Base-by-base conservation (phyloP, 148 eudicot species). In the Rheum nobile region DNA sequence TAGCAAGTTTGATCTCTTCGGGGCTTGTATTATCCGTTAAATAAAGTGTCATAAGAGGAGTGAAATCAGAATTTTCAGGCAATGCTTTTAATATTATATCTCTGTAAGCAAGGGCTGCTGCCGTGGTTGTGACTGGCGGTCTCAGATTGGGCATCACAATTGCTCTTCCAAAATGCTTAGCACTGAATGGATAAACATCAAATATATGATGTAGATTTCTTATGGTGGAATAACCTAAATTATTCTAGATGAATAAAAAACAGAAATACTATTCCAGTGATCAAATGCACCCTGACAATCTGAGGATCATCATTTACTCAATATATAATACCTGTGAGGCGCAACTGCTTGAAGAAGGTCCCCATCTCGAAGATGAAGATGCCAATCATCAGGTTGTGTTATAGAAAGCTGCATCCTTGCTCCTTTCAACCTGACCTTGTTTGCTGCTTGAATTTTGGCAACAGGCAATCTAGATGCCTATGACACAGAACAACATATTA, bases 341-440 rank as follows among this genome's bases (percentile, higher is more conserved):
- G 86, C 86, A 79, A 95, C 96, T 65, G 90, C 87, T 72, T 87
- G 79, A 82, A 95, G 93, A 83, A 95, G 92, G 35, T 91, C 92
- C 31, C 93, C 97, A 75, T 95, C 97, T 37, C 98, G 96, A 42
- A 95, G 91, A 85, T 90, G 98, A 83, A 95, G 98, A 85, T 95
- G 98, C 98, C 98, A 95, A 82, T 95, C 98, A 90, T 95, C 98
- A 50, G 98, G 98, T 42, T 74, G 90, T 32, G 94, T 84, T 72
- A 95, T 75, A 29, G 90, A 82, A 74, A 95, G 85, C 76, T 88
- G 93, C 98, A 88, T 95, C 81, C 68, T 91, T 32, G 77, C 79
- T 50, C 81, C 76, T 76, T 38, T 77, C 17, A 78, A 44, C 63
- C 83, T 85, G 71, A 77, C 42, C 43, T 73, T 79, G 22, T 42